Percentiles rank a stretch among this genome's conserved stretches.
These are phyloP conservation scores for Aureobasidium sp. DNA, from an alignment of 2,329 filamentous ascomycete genomes.

Conservation along the genomic window DNA sequence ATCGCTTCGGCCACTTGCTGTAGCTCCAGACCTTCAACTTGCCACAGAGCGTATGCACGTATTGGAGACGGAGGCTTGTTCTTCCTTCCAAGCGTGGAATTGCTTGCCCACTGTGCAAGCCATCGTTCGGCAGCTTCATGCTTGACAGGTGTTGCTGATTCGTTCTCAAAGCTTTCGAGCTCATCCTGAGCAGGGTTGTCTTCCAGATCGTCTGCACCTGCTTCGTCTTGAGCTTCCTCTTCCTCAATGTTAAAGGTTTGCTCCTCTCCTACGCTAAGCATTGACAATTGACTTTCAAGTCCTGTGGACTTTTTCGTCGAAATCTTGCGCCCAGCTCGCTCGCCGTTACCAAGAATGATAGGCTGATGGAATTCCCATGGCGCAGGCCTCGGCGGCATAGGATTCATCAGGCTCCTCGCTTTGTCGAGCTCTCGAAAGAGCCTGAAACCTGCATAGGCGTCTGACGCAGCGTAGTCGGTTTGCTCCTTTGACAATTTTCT, in stretches of 20 bases:
- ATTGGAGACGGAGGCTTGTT: conserved; percentile 28
- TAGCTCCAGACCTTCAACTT: conserved; percentile 43
- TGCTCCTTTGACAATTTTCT: conserved; percentile 53
- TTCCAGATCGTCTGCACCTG: not conserved
- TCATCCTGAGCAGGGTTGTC: not conserved
- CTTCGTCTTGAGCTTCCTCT: conserved; percentile 1
- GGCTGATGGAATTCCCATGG: conserved; percentile 58
- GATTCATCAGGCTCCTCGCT: conserved; percentile 56
- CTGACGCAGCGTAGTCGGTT: conserved; percentile 66
- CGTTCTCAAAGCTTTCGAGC: not conserved
- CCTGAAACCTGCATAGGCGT: conserved; percentile 71
- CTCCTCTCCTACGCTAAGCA: not conserved
- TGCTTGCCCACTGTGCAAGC: not conserved
- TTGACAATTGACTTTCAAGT: not conserved
- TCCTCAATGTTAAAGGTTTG: not conserved
- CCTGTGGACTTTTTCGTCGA: not conserved
- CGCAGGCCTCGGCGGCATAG: conserved; percentile 61
- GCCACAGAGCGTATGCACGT: conserved; percentile 58
- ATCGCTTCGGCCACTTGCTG: conserved; percentile 45
- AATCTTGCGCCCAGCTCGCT: conserved; percentile 15
- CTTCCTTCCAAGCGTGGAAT: not conserved
- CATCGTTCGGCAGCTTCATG: not conserved
- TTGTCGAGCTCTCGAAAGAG: conserved; percentile 64
- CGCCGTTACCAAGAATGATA: conserved; percentile 47
- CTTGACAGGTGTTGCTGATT: not conserved